Percentiles rank a stretch among this genome's conserved stretches.
These are phyloP conservation scores for Colletotrichum sp. DNA, from an alignment of 2,329 filamentous ascomycete genomes.

Conservation along the genomic window DNA sequence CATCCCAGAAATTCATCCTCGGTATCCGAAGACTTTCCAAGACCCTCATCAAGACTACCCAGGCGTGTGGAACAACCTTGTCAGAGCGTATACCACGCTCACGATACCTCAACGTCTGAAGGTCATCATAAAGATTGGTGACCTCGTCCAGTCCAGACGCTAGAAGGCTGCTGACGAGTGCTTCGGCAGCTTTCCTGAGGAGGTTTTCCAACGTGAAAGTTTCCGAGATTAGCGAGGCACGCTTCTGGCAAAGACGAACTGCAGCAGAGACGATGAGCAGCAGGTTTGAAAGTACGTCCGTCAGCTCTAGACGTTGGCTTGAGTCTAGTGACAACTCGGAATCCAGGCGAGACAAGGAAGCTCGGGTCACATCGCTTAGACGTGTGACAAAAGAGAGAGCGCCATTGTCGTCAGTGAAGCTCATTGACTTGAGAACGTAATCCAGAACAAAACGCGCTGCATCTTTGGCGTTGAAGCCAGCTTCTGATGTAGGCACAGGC, in stretches of 20 bases:
- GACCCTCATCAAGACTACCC: conserved; percentile 63
- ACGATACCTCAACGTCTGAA: conserved; percentile 49
- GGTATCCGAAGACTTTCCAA: conserved; percentile 56
- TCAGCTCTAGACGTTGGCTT: conserved; percentile 31
- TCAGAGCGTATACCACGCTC: conserved; percentile 59
- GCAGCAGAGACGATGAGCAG: conserved; percentile 42
- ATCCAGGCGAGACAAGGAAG: conserved; percentile 39
- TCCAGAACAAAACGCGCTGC: conserved; percentile 48
- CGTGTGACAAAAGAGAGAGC: conserved; percentile 49
- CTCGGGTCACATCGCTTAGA: conserved; percentile 44
- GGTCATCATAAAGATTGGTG: conserved; percentile 49
- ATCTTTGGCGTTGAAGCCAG: conserved; percentile 19
- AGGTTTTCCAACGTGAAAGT: conserved; percentile 53
- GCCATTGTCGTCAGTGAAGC: conserved; percentile 37
- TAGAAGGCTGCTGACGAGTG: conserved; percentile 45
- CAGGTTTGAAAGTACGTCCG: conserved; percentile 42
- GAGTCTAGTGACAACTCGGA: conserved; percentile 12
- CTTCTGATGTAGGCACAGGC: background rate
- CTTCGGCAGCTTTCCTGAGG: conserved; percentile 46
- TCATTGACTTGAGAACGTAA: conserved; percentile 51
- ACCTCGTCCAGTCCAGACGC: conserved; percentile 47
- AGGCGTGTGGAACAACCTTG: conserved; percentile 53
- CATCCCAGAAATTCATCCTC: conserved; percentile 65
- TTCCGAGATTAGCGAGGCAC: conserved; percentile 33
- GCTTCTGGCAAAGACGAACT: conserved; percentile 43